A percentile compares a stretch with the other conserved stretches of the same genome.
These are phyloP conservation scores for Zelopaecilomyces penicillatus DNA, from an alignment of 2,329 filamentous ascomycete species.

Conservation along the genomic window DNA sequence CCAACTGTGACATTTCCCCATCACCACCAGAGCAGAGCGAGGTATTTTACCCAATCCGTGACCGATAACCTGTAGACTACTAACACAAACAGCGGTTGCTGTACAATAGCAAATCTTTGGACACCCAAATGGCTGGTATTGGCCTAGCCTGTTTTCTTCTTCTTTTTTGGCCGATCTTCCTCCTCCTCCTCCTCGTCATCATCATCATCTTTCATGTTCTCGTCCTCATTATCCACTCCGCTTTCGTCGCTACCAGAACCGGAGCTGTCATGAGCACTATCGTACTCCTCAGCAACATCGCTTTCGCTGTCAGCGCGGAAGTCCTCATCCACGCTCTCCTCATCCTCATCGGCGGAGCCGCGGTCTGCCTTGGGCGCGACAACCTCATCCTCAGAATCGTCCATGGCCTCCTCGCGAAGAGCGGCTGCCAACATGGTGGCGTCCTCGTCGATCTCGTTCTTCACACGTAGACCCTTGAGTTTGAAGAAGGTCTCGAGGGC, in stretches of 20 bases:
- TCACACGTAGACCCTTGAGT: slow-evolving; percentile 85
- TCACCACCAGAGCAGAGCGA: too few relatives aligned
- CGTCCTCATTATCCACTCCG: slow-evolving; percentile 39
- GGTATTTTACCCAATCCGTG: too few relatives aligned
- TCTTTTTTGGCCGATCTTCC: slow-evolving; percentile 41
- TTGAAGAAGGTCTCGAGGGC: slow-evolving; percentile 97
- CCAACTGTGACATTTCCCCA: too few relatives aligned
- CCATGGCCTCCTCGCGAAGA: slow-evolving; percentile 74
- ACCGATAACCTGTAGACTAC: too few relatives aligned
- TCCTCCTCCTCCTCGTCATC: slow-evolving; percentile 34
- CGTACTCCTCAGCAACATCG: slow-evolving; percentile 93
- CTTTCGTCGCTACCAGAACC: slow-evolving; percentile 56
- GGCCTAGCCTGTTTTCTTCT: slow-evolving; percentile 32
- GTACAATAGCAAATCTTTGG: too few relatives aligned
- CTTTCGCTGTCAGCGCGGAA: slow-evolving; percentile 89
- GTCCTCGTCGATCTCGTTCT: slow-evolving; percentile 98
- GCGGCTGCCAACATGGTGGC: slow-evolving; percentile 72
- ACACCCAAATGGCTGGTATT: too few relatives aligned
- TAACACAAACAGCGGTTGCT: too few relatives aligned
- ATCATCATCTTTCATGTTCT: slow-evolving; percentile 32
- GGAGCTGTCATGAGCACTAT: slow-evolving; percentile 82
- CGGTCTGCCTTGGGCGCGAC: slow-evolving; percentile 64
- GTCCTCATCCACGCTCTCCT: slow-evolving; percentile 92
- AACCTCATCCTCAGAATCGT: slow-evolving; percentile 75
- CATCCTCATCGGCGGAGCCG: slow-evolving; percentile 90